Percentiles rank a stretch among this genome's conserved stretches.
These are phyloP conservation scores for Leucocoprinus birnbaumii DNA, from an alignment of 768 basidiomycete species.

Conservation along the genomic window DNA sequence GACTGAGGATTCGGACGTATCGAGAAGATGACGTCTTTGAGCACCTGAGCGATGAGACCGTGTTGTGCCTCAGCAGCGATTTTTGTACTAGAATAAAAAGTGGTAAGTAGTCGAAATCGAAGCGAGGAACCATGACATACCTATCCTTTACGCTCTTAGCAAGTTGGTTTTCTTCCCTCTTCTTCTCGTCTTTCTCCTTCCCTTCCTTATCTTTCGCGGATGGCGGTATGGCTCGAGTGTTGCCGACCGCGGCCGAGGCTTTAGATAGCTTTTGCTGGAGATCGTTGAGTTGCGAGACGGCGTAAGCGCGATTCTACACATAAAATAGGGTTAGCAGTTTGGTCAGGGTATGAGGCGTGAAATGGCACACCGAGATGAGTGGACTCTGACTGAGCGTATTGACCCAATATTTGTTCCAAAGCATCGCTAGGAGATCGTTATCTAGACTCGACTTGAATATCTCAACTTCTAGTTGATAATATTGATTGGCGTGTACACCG, in stretches of 20 bases:
- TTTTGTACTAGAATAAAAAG: slow-evolving; percentile 59
- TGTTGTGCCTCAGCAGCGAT: slow-evolving; percentile 92
- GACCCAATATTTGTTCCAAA: slow-evolving; percentile 99
- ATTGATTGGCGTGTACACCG: slow-evolving; percentile 95
- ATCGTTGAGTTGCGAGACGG: slow-evolving; percentile 88
- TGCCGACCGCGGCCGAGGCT: slow-evolving; percentile 55
- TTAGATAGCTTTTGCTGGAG: slow-evolving; percentile 86
- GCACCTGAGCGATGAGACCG: slow-evolving; percentile 87
- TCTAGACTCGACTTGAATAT: slow-evolving; percentile 94
- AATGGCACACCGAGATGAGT: slow-evolving; percentile 74
- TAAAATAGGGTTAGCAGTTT: not conserved
- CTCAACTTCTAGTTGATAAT: slow-evolving; percentile 92
- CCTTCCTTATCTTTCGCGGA: slow-evolving; percentile 49
- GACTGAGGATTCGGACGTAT: slow-evolving; percentile 36
- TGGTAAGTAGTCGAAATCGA: not conserved
- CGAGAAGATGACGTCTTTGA: slow-evolving; percentile 92
- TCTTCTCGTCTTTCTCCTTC: slow-evolving; percentile 66
- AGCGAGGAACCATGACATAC: slow-evolving; percentile 33
- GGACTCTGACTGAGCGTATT: slow-evolving; percentile 94
- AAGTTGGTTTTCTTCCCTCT: slow-evolving; percentile 82
- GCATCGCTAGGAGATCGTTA: slow-evolving; percentile 77
- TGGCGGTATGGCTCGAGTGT: slow-evolving; percentile 58
- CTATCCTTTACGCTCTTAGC: slow-evolving; percentile 91
- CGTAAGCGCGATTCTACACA: slow-evolving; percentile 88
- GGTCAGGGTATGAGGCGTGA: not conserved